Base-by-base conservation (phyloP, 345 rosid genomes). In the Euclidium syriacum region DNA sequence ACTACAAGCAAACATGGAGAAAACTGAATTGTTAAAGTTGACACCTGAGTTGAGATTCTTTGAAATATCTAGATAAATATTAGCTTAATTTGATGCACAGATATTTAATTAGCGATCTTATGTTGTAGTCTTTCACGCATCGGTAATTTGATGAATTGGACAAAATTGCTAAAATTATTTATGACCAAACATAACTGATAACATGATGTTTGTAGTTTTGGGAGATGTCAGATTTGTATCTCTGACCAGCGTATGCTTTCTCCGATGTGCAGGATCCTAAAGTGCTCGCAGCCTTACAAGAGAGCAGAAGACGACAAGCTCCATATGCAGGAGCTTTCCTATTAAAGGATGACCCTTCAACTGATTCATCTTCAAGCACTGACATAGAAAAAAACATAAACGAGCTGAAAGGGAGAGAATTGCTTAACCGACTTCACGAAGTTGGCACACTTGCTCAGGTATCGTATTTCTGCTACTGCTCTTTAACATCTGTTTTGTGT, bases 371-470 rank as follows among this genome's bases (percentile, higher is more conserved):
- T 71, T 71, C 91, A 41, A 77, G 77, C 58, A 62, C 87, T 44
- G 96, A 90, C 44, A 30, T 81, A 24, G 97, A 90, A 39, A 94
- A 90, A 81, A 81, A 67, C 57, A 68, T 80, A 17, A 62, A 61
- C 43, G 92, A 84, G 7, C 75, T 94, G 24, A 87, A 83, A 79
- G 99, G 99, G 58, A 85, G 88, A 79, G 90, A 86, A 16, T 73
- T 94, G 48, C 86, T 72, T 59, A 65, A 77, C 55, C 90, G 95
- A 38, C 96, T 94, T 62, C 87, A 88, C 71, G 88, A 90, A 90
- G 95, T 90, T 78, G 99, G 97, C 63, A 85, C 97, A 22, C 96
- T 94, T 69, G 99, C 92, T 40, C 97, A 87, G 99, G 97, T 94
- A 76, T 47, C 7, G 36, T 71, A 48, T 60, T 42, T 18, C 52